Conservation (phyloP, 176 grass and related monocot genomes). For the Avena insularis region DNA sequence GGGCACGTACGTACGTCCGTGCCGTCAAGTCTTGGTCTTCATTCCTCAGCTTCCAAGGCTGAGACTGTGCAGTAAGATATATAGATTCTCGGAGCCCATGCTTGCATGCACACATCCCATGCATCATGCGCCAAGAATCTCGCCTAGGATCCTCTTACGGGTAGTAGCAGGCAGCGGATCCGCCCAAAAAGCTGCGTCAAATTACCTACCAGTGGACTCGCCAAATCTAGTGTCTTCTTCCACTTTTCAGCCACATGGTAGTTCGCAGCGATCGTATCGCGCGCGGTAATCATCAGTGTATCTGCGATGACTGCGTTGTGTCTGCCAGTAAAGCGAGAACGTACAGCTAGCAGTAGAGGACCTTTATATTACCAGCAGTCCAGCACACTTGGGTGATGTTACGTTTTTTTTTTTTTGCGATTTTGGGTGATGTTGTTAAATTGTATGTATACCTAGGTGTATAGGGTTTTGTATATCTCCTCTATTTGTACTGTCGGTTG, state of each 20-base stretch:
- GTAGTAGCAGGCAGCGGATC: conserved; percentile 29
- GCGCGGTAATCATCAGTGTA: conserved; percentile 15
- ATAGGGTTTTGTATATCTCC: no score
- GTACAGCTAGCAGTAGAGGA: not conserved
- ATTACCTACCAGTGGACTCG: conserved; percentile 33
- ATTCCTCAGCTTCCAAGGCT: conserved; percentile 23
- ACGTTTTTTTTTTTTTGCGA: no score
- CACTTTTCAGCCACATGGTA: conserved; percentile 3
- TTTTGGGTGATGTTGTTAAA: no score
- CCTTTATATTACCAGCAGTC: no score
- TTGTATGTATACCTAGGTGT: no score
- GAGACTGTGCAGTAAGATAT: conserved; percentile 15
- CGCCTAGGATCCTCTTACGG: conserved; percentile 40
- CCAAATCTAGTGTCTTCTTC: not conserved
- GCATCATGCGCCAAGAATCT: conserved; percentile 12
- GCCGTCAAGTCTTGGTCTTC: conserved; percentile 2
- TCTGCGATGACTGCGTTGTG: not conserved
- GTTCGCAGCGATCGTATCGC: conserved; percentile 21
- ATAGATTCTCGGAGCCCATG: not conserved
- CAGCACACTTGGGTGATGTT: no score
- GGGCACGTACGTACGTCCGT: not conserved
- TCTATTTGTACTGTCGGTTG: no score
- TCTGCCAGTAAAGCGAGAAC: not conserved
- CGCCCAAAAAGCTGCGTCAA: conserved; percentile 37
- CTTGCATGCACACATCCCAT: not conserved